Conservation (phyloP, 768 basidiomycete genomes). For the Steccherinum ochraceum region DNA sequence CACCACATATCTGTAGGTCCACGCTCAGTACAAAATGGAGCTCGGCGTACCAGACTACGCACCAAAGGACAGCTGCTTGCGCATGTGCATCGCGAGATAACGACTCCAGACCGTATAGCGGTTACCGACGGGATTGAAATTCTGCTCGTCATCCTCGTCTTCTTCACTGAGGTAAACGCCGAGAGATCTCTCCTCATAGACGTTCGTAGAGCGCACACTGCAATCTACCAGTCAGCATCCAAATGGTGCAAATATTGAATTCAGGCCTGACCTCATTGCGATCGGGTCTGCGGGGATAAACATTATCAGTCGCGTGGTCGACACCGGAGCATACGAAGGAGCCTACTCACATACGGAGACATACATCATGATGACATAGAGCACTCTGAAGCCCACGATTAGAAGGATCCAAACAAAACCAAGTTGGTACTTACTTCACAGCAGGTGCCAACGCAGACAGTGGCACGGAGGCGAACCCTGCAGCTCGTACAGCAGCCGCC, state of each 20-base stretch:
- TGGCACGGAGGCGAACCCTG: slow-evolving; percentile 79
- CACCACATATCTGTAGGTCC: slow-evolving; percentile 87
- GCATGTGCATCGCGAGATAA: slow-evolving; percentile 76
- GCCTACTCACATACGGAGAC: slow-evolving; percentile 65
- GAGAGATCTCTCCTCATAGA: slow-evolving; percentile 90
- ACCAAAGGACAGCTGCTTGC: slow-evolving; percentile 90
- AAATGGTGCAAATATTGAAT: too few species aligned
- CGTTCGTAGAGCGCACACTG: slow-evolving; percentile 88
- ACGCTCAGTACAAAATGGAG: background rate
- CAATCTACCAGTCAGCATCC: background rate
- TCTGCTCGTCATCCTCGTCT: slow-evolving; percentile 24
- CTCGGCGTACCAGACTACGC: slow-evolving; percentile 13
- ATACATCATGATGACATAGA: slow-evolving; percentile 95
- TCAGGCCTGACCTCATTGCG: slow-evolving; percentile 80
- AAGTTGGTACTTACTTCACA: slow-evolving; percentile 54
- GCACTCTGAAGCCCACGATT: slow-evolving; percentile 43
- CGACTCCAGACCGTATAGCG: slow-evolving; percentile 66
- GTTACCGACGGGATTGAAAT: slow-evolving; percentile 34
- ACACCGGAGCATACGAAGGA: background rate
- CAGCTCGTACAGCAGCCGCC: slow-evolving; percentile 73
- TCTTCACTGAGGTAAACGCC: slow-evolving; percentile 63
- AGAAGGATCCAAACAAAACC: background rate
- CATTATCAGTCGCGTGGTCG: too few species aligned
- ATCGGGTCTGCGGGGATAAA: slow-evolving; percentile 58
- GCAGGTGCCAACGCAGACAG: slow-evolving; percentile 78